Evolutionary conservation across 202 grass and related monocot genomes (phyloP), one percentile per base, ranked within the genome.

Genomic region (Saccharum hybrid): DNA sequence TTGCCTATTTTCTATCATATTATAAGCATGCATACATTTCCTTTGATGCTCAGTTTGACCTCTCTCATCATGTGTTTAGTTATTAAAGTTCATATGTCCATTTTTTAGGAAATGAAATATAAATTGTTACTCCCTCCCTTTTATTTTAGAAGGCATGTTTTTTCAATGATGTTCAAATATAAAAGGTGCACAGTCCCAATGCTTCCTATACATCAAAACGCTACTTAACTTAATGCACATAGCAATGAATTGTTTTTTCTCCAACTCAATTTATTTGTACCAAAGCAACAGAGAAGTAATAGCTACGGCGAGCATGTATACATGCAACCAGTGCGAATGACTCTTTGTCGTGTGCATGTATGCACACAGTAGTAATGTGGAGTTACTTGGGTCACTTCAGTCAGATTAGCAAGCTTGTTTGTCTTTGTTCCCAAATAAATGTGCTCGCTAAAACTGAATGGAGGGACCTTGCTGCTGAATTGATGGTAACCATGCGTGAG

Each of bases 41-140:
- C 2, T 83, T 33, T 45, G 22, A 74, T 76, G 13, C 8, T 77
- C 1, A 12, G 9, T 77, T 64, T 82, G 59, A 54, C 41, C 60
- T 65, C 18, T 51, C 26, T 71, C n/a, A 42, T 66, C 43, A 23
- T 41, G 13, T 41, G 13, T 18, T 78, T 69, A 71, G n/a, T 82
- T 82, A 75, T 5, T n/a, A 61, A 86, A 75, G 39, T n/a, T 22
- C 48, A 28, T 21, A 14, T 28, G 54, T 42, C 9, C 52, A 41
- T 77, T 31, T 77, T 77, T 48, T 68, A 46, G 46, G 46, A 68
- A 14, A 54, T 54, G 21, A n/a, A 66, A 34, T 19, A 67, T 79
- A 51, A 5, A 37, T 10, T 2, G 8, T 11, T 15, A 23, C 36
- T 14, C 8, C 22, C 7, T 7, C 7, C 19, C 19, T 57, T 21